Percentiles rank a stretch among this genome's conserved stretches.
These are phyloP conservation scores for Oryza coarctata DNA, from an alignment of 176 grass and related monocot genomes.

Conservation along the genomic window DNA sequence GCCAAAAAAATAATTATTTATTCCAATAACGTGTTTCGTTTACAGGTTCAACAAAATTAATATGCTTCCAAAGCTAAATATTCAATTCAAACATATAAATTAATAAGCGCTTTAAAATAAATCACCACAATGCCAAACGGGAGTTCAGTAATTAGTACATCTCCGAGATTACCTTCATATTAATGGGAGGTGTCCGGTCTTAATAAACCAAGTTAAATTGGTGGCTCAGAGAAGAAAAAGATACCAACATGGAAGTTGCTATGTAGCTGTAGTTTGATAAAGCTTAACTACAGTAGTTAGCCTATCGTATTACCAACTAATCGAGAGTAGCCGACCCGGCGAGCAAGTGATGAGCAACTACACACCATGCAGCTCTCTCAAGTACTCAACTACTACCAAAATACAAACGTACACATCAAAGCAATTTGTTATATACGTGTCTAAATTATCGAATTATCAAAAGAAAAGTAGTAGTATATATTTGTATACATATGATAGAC, in stretches of 20 bases:
- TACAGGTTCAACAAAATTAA: too few species aligned
- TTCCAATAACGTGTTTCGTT: too few species aligned
- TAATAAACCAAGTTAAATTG: neutral
- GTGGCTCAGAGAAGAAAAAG: neutral
- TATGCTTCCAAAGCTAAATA: too few species aligned
- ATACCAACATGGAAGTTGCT: neutral
- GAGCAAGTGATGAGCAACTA: neutral
- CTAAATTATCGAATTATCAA: neutral
- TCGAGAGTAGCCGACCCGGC: constrained; percentile 3
- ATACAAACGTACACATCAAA: neutral
- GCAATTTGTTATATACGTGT: neutral
- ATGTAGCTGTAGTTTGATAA: neutral
- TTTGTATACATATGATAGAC: neutral
- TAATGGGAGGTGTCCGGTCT: neutral
- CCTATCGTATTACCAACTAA: neutral
- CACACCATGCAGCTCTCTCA: neutral
- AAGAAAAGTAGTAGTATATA: neutral
- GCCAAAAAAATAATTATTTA: too few species aligned
- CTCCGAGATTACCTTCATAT: too few species aligned
- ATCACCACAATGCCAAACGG: too few species aligned
- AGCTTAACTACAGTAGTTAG: neutral
- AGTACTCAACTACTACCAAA: neutral
- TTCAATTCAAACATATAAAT: too few species aligned
- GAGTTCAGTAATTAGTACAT: too few species aligned
- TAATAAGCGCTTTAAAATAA: too few species aligned